Base-by-base conservation (phyloP, 2,329 filamentous ascomycete species). In the Corniculantispora saksenae region DNA sequence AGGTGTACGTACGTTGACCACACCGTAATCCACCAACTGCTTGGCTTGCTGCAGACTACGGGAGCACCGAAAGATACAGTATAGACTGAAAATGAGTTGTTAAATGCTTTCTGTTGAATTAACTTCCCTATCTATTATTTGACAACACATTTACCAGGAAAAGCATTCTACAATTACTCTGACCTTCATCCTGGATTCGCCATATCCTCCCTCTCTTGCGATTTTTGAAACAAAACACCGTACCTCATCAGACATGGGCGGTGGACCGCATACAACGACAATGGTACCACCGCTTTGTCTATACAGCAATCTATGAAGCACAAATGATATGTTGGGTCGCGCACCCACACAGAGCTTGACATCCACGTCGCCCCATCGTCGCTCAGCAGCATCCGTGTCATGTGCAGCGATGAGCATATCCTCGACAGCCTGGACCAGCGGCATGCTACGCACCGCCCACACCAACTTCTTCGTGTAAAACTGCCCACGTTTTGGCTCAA, bases 221-320 rank as follows among this genome's bases (percentile, higher is more conserved):
- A 68, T 35, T 4, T 50, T 56, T 17, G 65, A 67, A 8, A 66
- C 66, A 54, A 64, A 43, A 10, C 53, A 62, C 27, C 70, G 61
- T 6, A 70, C 70, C 8, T 70, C 69, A 48, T 71, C 69, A 12
- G 69, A 66, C 69, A 71, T 69, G n/a, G 62, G 64, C 2, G 64
- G 25, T 6, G 70, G 68, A 3, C 69, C 70, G 32, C 69, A 71
- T 7, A 71, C 69, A 38, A 71, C 60, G 3, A 71, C 70, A 12
- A 65, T 67, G 7, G 69, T 70, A 3, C 69, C 70, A 9, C 62
- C 68, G 35, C 32, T 65, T 45, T 63, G 35, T n/a, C 51, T 43
- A 3, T 23, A 21, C 1, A 71, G 35, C 19, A 69, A 63, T 4
- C 59, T 50, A 32, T 68, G 63, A 4, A 71, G 29, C 15, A 69